Percentiles rank a stretch among this genome's conserved stretches.
Evolutionary conservation across 164 flowering plant species (phyloP).

Genomic region (Sextonia rubra): DNA sequence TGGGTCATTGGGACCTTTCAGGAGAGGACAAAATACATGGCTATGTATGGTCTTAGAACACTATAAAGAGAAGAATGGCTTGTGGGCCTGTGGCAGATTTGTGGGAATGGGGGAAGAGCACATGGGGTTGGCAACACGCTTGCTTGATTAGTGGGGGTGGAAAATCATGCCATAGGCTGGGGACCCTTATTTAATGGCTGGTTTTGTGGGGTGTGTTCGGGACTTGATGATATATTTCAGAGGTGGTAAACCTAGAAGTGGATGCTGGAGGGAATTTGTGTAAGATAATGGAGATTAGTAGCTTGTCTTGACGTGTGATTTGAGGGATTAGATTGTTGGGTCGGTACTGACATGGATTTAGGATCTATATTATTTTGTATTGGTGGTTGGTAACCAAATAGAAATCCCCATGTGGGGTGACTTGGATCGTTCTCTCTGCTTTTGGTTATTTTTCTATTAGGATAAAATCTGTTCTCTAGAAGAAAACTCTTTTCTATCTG

Average conservation of each 20-base stretch:
- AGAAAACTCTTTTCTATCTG: too few species aligned
- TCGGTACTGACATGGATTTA: background rate
- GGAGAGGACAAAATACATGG: slow-evolving; percentile 7
- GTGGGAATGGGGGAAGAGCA: slow-evolving; percentile 23
- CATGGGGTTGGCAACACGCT: slow-evolving; percentile 47
- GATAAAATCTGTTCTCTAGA: too few species aligned
- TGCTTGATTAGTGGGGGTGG: slow-evolving; percentile 39
- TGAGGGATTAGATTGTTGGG: background rate
- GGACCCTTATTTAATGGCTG: background rate
- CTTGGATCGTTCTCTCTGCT: too few species aligned
- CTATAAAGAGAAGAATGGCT: slow-evolving; percentile 9
- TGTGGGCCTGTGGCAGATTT: slow-evolving; percentile 13
- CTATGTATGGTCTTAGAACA: slow-evolving; percentile 3
- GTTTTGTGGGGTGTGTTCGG: background rate
- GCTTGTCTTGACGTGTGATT: background rate
- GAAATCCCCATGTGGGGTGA: slow-evolving; percentile 2
- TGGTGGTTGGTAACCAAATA: background rate
- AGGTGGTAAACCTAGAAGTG: background rate
- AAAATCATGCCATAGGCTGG: background rate
- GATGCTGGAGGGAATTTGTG: slow-evolving; percentile 1
- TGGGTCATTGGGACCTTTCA: background rate
- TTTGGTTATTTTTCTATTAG: too few species aligned
- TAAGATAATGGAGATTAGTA: background rate
- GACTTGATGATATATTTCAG: too few species aligned
- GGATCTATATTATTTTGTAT: background rate